These are phyloP conservation scores for Verticillium dahliae DNA, from an alignment of 2,329 filamentous ascomycete species.

Conservation along the genomic window DNA sequence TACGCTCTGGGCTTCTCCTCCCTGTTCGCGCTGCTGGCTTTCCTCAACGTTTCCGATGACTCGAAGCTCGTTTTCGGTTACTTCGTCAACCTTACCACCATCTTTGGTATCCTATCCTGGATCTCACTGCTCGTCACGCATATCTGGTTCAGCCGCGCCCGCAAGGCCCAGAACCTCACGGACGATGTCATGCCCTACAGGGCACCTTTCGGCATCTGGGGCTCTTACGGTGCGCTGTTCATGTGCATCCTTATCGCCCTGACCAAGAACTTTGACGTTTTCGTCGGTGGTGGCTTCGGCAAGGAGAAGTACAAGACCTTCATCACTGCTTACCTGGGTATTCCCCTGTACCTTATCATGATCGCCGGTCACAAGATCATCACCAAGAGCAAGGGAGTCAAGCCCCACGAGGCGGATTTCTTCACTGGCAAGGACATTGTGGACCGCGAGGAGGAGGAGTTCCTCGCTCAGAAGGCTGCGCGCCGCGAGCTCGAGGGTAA, in stretches of 20 bases:
- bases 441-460: slow-evolving; percentile 66
- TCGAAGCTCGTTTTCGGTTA: slow-evolving; percentile 35
- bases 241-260: slow-evolving; percentile 69
- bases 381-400: slow-evolving; percentile 47
- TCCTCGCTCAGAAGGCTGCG: slow-evolving; percentile 47
- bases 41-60: slow-evolving; percentile 53
- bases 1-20: slow-evolving; percentile 57
- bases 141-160: slow-evolving; percentile 59
- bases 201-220: slow-evolving; percentile 65
- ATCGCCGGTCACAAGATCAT: slow-evolving; percentile 62
- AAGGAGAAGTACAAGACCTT: slow-evolving; percentile 59
- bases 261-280: slow-evolving; percentile 78
- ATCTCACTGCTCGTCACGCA: slow-evolving; percentile 63
- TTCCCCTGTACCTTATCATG: slow-evolving; percentile 65
- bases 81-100: slow-evolving; percentile 62
- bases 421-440: slow-evolving; percentile 68
- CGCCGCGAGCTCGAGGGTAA: slow-evolving; percentile 15
- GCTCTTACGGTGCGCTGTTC: slow-evolving; percentile 60
- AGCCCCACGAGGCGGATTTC: slow-evolving; percentile 57
- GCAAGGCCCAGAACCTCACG: slow-evolving; percentile 52
- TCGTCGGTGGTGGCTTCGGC: slow-evolving; percentile 44
- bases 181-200: slow-evolving; percentile 53
- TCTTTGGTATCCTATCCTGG: slow-evolving; percentile 62
- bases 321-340: slow-evolving; percentile 70
- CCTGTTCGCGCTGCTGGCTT: slow-evolving; percentile 59